Conservation (phyloP, 306 rosid species). For the Vachellia pachyceras region DNA sequence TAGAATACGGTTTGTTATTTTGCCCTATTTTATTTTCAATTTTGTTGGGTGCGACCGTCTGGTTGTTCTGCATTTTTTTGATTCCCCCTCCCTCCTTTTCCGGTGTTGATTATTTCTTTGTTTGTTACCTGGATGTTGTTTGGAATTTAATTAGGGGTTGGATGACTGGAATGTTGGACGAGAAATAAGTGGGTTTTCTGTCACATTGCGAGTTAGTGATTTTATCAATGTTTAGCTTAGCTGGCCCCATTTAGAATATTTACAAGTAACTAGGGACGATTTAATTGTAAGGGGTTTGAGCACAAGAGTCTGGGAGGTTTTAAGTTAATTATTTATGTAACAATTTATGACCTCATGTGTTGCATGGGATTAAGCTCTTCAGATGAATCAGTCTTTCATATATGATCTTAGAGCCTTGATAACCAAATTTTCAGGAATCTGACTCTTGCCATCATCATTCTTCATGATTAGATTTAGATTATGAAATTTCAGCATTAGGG, state of each 20-base stretch:
- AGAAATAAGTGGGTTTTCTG: neutral
- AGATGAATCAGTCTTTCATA: neutral
- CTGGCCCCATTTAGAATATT: neutral
- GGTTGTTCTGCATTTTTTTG: neutral
- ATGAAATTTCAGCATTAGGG: conserved; percentile 1
- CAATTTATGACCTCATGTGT: neutral
- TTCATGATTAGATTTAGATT: neutral
- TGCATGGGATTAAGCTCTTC: neutral
- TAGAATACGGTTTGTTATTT: neutral
- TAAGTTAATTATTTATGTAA: neutral
- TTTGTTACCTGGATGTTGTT: neutral
- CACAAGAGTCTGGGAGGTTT: neutral
- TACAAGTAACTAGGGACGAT: neutral
- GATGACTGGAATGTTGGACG: neutral
- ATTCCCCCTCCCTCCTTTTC: neutral
- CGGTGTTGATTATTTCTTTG: neutral
- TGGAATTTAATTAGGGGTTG: neutral
- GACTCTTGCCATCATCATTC: neutral
- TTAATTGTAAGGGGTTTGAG: neutral
- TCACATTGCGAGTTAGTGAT: neutral
- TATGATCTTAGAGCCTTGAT: neutral
- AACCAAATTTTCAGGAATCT: neutral
- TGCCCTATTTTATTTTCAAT: neutral
- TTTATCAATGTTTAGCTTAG: neutral
- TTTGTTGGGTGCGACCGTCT: neutral